Percentiles rank a stretch among this genome's conserved stretches.
phyloP scores from a whole-genome alignment of 768 basidiomycete species.

The Coprinellus micaceus region DNA sequence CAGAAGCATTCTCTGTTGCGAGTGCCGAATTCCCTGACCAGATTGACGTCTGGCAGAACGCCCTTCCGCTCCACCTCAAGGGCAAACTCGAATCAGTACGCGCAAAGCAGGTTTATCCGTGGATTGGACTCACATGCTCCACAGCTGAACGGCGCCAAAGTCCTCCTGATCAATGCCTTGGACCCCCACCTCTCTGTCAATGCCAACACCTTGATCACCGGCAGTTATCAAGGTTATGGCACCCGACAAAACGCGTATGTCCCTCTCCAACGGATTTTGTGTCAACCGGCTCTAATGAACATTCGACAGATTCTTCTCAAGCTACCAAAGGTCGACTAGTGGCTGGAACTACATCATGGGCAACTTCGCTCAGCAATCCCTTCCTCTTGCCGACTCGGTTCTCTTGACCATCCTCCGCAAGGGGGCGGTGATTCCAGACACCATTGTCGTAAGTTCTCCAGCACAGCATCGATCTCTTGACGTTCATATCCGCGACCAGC shows the following conservation, averaged over 20 bases:
- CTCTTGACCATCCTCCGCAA: conserved; percentile 40
- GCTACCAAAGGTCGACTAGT: conserved; percentile 29
- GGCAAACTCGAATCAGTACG: conserved; percentile 46
- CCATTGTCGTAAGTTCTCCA: conserved; percentile 36
- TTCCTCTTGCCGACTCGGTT: conserved; percentile 44
- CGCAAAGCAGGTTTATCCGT: not conserved
- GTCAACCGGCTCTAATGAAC: not conserved
- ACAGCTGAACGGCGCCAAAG: conserved; percentile 48
- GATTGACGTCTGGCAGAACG: conserved; percentile 53
- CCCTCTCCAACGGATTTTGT: not conserved
- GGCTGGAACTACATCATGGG: conserved; percentile 41
- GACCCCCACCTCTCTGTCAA: conserved; percentile 51
- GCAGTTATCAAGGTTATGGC: conserved; percentile 49
- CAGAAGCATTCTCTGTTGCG: conserved; percentile 51
- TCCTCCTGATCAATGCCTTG: conserved; percentile 48
- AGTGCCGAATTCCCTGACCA: conserved; percentile 52
- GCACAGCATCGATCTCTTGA: not conserved
- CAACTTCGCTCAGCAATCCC: conserved; percentile 49
- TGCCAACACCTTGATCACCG: conserved; percentile 46
- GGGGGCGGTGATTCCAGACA: conserved; percentile 36
- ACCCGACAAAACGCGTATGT: conserved; percentile 47
- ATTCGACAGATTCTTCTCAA: conserved; percentile 37
- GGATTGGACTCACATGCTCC: not conserved
- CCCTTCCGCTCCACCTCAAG: conserved; percentile 43
- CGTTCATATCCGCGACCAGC: conserved; percentile 24